Conservation (phyloP, 2,329 filamentous ascomycete species). For the Xylariaceae sp. region DNA sequence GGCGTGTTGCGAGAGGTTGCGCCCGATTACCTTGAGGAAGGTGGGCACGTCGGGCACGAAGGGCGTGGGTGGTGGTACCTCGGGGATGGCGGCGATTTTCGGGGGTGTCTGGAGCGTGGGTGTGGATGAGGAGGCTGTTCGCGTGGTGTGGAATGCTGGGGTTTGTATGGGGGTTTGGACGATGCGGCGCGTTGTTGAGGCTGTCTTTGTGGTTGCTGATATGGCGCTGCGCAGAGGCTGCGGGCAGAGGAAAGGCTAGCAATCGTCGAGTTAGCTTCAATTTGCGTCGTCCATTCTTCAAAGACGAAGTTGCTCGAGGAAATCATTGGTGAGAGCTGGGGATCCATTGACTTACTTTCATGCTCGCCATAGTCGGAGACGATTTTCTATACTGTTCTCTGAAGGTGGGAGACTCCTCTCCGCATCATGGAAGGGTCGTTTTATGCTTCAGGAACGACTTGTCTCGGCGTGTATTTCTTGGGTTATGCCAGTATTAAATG, state of each 20-base stretch:
- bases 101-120: constrained; percentile 2
- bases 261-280: constrained; percentile 3
- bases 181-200: constrained; percentile 4
- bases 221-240: constrained; percentile 27
- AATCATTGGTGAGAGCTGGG: too few species aligned
- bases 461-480: background rate
- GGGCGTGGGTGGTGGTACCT: constrained; percentile 67
- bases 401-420: background rate
- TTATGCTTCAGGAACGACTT: background rate
- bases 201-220: too few species aligned
- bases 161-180: constrained; percentile 11
- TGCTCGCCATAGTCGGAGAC: constrained; percentile 20
- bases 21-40: constrained; percentile 88
- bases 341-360: constrained; percentile 21
- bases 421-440: constrained; percentile 6
- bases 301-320: background rate
- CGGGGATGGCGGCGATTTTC: too few species aligned
- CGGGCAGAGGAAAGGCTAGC: constrained; percentile 28
- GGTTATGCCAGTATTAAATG: constrained; percentile 6
- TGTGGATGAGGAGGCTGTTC: constrained; percentile 11
- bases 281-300: background rate
- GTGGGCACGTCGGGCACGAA: constrained; percentile 82
- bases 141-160: too few species aligned
- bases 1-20: constrained; percentile 75
- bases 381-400: constrained; percentile 4